phyloP scores from a whole-genome alignment of 306 rosid species.

The Malus fusca region DNA sequence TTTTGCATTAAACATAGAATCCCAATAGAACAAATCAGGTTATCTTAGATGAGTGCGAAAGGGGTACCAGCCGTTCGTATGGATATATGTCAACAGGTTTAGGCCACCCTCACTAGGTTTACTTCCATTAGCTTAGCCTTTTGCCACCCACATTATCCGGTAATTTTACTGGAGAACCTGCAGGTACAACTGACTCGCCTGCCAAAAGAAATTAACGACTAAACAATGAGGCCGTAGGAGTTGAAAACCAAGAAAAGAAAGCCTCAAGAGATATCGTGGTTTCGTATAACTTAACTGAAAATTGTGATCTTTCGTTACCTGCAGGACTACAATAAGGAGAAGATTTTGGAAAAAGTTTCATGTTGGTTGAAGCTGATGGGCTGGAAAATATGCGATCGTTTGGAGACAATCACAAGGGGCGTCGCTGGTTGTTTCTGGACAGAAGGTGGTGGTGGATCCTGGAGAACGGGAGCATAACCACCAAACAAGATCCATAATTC shows the following conservation, averaged over 20 bases:
- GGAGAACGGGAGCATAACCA: conserved; percentile 92
- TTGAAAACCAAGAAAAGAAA: background rate
- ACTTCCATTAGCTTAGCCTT: conserved; percentile 36
- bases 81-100: conserved; percentile 33
- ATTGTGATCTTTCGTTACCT: conserved; percentile 31
- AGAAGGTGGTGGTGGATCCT: conserved; percentile 47
- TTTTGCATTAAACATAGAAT: background rate
- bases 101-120: conserved; percentile 18
- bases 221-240: background rate
- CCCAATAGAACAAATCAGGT: background rate
- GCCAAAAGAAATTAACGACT: background rate
- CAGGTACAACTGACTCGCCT: conserved; percentile 20
- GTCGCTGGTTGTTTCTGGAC: conserved; percentile 33
- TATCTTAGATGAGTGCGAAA: background rate
- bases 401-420: conserved; percentile 38
- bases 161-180: conserved; percentile 36
- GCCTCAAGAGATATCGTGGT: background rate
- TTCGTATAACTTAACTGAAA: background rate
- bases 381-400: conserved; percentile 20
- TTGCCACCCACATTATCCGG: conserved; percentile 21
- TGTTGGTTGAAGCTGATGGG: conserved; percentile 28
- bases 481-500: conserved; percentile 98
- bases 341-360: conserved; percentile 57
- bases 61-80: conserved; percentile 60
- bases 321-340: conserved; percentile 40